Base-by-base conservation (phyloP, 192 early-diverging fungal genomes). In the Mortierella hygrophila region DNA sequence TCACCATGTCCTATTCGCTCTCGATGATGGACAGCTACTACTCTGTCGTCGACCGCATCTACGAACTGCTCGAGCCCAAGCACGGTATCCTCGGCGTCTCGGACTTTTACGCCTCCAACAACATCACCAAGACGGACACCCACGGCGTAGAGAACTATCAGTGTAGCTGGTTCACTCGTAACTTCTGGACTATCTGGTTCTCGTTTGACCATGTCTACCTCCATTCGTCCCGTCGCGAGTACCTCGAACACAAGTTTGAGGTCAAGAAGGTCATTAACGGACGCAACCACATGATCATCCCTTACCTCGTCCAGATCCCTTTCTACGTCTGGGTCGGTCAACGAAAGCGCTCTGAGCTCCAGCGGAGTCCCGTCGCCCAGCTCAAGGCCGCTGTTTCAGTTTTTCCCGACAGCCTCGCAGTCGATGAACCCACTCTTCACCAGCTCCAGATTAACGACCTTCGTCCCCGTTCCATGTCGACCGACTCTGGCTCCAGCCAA, bases 141-240 rank as follows among this genome's bases (percentile, higher is more conserved):
- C 91, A 91, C 0, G 85, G 92, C 23, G 89, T 90, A 38, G 86
- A 93, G 29, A 91, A 91, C 21, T 94, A 95, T 60, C 93, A 94
- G 63, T 93, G 94, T 75, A 91, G 83, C 71, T 97, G 96, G 96
- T 90, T 96, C 79, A 93, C 92, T 15, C 93, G 95, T 52, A 93
- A 93, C 89, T 97, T 97, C 82, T 97, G 96, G 96, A 90, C 93
- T 74, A 94, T 95, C 79, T 97, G 96, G 96, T 97, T 97, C 86
- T 94, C 95, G 44, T 84, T 93, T 29, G 96, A 97, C 88, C 96
- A 96, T 85, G 93, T 97, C 75, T 93, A 96, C 76, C 89, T 97
- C 6, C 91, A 93, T 77, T 94, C 94, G 47, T 91, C 92, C 35
- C 95, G 96, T 52, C 94, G 96, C 63, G 94, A 96, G 74, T 97